Evolutionary conservation across 768 basidiomycete species (phyloP), one percentile per base, ranked within the genome.

Genomic region (Lentinula boryana): DNA sequence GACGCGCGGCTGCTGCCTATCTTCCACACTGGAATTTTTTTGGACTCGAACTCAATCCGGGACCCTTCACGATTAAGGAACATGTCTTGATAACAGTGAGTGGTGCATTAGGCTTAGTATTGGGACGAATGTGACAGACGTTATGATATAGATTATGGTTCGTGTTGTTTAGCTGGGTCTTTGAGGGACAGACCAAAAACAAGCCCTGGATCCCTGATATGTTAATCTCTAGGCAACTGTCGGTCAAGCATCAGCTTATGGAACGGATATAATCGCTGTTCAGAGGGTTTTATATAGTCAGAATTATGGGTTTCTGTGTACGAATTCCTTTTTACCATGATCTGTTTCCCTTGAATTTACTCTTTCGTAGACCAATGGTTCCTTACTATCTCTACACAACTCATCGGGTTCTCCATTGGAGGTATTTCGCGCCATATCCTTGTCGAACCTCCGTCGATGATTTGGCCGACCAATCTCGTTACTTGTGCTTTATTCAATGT

Each of bases 21-120:
- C 65, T 85, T 35, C 89, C 88, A 1, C 67, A 72, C 23, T 73
- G 79, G 61, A 75, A 69, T 32, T 68, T 90, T 2, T 82, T 86
- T 38, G 87, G 88, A n/a, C 43, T 84, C 18, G 72, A 81, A 15
- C 69, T 89, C 50, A 90, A 90, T 69, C 87, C 88, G 16, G 90
- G 91, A 3, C 86, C 84, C 1, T 91, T 89, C 68, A 82, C 80
- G 23, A 87, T 91, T 69, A 91, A 92, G 73, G 90, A 78, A 69
- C 79, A 79, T 70, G 78, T 78, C 60, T 63, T 69, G 65, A 56
- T 62, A 31, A 32, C 53, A 44, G 32, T 60, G 33, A 35, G 43
- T 46, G 27, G 23, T 18, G 36, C 21, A 58, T 33, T 27, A 27
- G 31, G 32, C 46, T 33, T 49, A 32, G 57, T n/a, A 33, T 31